Evolutionary conservation across 2,329 filamentous ascomycete genomes (phyloP).

Genomic region (Nigrospora oryzae): DNA sequence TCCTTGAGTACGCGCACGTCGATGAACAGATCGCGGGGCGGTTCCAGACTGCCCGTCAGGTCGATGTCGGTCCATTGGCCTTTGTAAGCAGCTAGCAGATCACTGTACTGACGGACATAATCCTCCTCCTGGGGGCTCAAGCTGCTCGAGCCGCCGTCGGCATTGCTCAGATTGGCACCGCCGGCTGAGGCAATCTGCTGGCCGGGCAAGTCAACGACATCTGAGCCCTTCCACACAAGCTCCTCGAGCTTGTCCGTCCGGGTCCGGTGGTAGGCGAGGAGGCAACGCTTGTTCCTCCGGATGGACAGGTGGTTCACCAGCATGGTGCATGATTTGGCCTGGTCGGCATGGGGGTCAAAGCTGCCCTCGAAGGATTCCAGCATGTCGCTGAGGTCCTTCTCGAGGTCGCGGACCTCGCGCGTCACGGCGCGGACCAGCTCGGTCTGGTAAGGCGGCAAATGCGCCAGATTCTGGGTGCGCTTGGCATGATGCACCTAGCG

Average conservation of each 20-base stretch:
- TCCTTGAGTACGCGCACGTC: conserved; percentile 94
- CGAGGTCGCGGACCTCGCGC: conserved; percentile 86
- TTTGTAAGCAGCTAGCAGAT: conserved; percentile 91
- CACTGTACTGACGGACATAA: conserved; percentile 85
- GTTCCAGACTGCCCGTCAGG: conserved; percentile 85
- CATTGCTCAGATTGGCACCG: conserved; percentile 25
- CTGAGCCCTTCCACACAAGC: conserved; percentile 84
- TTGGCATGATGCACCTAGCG: conserved; percentile 87
- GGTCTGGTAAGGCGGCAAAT: conserved; percentile 86
- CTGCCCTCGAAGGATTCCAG: conserved; percentile 76
- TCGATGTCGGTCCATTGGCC: conserved; percentile 98
- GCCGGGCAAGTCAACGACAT: conserved; percentile 64
- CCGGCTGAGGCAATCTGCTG: conserved; percentile 38
- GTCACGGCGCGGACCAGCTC: conserved; percentile 83
- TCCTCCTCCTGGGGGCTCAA: conserved; percentile 95
- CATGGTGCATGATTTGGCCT: conserved; percentile 77
- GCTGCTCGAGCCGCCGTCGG: conserved; percentile 57
- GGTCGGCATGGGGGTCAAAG: conserved; percentile 78
- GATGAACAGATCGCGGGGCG: conserved; percentile 92
- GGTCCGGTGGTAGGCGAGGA: conserved; percentile 88
- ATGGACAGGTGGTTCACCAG: conserved; percentile 92
- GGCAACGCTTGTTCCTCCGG: conserved; percentile 90
- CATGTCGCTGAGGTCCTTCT: conserved; percentile 73
- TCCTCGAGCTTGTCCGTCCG: conserved; percentile 87
- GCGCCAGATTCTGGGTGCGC: conserved; percentile 75